Evolutionary conservation across 2,329 filamentous ascomycete genomes (phyloP).

Genomic region (Fusarium keratoplasticum): DNA sequence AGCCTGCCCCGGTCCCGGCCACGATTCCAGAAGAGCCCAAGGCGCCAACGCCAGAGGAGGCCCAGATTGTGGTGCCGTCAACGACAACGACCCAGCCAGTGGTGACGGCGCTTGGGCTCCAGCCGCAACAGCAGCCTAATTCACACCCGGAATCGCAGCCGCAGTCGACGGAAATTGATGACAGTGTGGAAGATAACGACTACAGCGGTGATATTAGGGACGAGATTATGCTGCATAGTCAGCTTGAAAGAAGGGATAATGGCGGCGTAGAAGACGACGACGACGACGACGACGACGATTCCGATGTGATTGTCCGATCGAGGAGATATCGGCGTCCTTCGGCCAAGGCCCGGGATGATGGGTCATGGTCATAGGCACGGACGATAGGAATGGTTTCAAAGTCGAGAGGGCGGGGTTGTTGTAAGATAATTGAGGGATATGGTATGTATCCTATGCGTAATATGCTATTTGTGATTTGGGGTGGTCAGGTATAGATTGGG

Average conservation of each 20-base stretch:
- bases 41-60: slow-evolving; percentile 13
- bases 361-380: slow-evolving; percentile 32
- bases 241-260: slow-evolving; percentile 18
- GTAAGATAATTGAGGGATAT: slow-evolving; percentile 17
- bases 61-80: slow-evolving; percentile 25
- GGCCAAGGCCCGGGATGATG: slow-evolving; percentile 52
- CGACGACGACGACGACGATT: slow-evolving; percentile 49
- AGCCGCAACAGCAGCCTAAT: neutral
- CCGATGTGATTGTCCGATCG: slow-evolving; percentile 48
- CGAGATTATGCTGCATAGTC: slow-evolving; percentile 24
- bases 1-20: slow-evolving; percentile 15
- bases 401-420: slow-evolving; percentile 2
- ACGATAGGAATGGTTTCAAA: neutral
- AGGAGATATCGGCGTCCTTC: slow-evolving; percentile 49
- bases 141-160: neutral
- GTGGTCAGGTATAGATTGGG: slow-evolving; percentile 4
- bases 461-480: slow-evolving; percentile 13
- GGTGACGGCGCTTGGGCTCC: slow-evolving; percentile 16
- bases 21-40: slow-evolving; percentile 4
- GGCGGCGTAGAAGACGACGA: slow-evolving; percentile 43
- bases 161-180: slow-evolving; percentile 11
- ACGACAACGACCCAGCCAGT: slow-evolving; percentile 9
- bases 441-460: slow-evolving; percentile 8
- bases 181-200: slow-evolving; percentile 45
- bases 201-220: slow-evolving; percentile 45